A percentile compares a stretch with the other conserved stretches of the same genome.
These are phyloP conservation scores for Ophiocordyceps polyrhachis-furcata DNA, from an alignment of 2,329 filamentous ascomycete genomes.

Conservation along the genomic window DNA sequence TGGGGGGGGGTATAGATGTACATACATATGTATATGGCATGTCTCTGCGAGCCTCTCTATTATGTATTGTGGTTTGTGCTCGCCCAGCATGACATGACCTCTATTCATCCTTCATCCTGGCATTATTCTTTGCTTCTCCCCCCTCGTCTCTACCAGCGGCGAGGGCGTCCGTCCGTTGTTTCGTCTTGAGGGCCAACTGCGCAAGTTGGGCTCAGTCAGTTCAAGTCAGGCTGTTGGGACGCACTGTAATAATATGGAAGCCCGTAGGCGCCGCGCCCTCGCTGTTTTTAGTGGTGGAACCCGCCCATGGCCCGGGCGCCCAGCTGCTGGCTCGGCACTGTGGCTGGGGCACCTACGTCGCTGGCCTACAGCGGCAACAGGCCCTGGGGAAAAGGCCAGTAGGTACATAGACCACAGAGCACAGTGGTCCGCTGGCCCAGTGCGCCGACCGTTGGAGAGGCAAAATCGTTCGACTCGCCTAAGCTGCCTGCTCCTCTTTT, in stretches of 20 bases:
- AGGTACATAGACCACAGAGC: background rate
- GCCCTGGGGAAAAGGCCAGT: background rate
- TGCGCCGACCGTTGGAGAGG: conserved; percentile 9
- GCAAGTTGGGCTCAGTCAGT: background rate
- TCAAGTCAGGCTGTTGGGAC: too few species aligned
- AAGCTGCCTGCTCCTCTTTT: conserved; percentile 23
- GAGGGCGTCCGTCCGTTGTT: background rate
- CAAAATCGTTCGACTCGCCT: conserved; percentile 22
- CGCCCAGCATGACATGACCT: too few species aligned
- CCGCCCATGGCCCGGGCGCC: background rate
- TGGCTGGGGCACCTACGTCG: background rate
- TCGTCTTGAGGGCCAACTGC: background rate
- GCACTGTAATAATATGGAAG: too few species aligned
- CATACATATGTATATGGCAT: background rate
- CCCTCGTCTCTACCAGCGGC: background rate
- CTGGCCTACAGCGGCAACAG: background rate
- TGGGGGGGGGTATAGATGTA: background rate
- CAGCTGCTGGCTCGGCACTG: background rate
- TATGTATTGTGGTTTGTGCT: too few species aligned
- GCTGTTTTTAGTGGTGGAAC: background rate
- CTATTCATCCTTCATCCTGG: background rate
- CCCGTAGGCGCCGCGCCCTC: background rate
- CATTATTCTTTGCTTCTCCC: background rate
- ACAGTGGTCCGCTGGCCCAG: background rate
- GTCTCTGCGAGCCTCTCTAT: too few species aligned